These are phyloP conservation scores for Bipolaris cookei DNA, from an alignment of 2,329 filamentous ascomycete genomes.

Conservation along the genomic window DNA sequence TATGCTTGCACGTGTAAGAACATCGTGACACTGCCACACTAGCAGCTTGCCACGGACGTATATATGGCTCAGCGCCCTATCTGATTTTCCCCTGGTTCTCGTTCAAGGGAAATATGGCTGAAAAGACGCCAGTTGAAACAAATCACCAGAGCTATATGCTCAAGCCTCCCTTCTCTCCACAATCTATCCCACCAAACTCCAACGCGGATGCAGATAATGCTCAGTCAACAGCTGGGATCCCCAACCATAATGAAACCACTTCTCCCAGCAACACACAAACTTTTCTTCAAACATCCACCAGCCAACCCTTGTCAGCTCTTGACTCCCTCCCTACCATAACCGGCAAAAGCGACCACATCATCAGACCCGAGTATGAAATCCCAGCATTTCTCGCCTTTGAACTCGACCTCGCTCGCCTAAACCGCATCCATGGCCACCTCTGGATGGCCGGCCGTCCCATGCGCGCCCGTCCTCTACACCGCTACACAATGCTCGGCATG, in stretches of 20 bases:
- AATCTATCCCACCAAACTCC: conserved; percentile 28
- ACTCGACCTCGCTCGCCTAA: conserved; percentile 40
- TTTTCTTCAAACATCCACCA: conserved; percentile 28
- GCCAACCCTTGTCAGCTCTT: conserved; percentile 29
- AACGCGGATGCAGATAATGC: background rate
- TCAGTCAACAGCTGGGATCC: conserved; percentile 8
- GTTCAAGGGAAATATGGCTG: conserved; percentile 22
- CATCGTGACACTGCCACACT: conserved; percentile 14
- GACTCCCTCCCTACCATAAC: conserved; percentile 47
- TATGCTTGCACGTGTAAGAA: background rate
- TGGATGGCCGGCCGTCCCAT: conserved; percentile 49
- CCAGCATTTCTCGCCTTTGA: conserved; percentile 35
- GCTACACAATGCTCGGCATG: conserved; percentile 46
- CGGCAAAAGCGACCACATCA: conserved; percentile 23
- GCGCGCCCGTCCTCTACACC: conserved; percentile 44
- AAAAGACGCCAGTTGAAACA: conserved; percentile 15
- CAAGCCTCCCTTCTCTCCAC: conserved; percentile 35
- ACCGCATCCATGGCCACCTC: conserved; percentile 42
- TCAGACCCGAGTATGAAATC: conserved; percentile 37
- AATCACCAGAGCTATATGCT: conserved; percentile 9
- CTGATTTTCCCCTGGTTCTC: background rate
- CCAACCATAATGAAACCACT: conserved; percentile 1
- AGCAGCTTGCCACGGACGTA: conserved; percentile 7
- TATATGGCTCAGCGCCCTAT: conserved; percentile 2
- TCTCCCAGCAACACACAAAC: conserved; percentile 18